phyloP scores from a whole-genome alignment of 768 basidiomycete genomes.

The Wakefieldia striispora region DNA sequence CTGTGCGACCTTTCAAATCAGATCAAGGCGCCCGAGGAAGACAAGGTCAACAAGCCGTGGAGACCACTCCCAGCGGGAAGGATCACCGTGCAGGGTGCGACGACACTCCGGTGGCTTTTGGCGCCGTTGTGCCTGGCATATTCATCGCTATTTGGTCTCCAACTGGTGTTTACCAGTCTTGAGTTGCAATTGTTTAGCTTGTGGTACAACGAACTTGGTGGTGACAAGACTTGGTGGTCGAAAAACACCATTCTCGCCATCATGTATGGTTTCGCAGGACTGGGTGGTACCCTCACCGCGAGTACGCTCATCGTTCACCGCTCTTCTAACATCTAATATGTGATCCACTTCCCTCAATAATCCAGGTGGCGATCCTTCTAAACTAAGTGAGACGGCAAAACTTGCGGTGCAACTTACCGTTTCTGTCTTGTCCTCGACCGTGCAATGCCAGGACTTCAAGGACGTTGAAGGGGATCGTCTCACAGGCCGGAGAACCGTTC shows the following conservation, averaged over 20 bases:
- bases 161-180: constrained; percentile 33
- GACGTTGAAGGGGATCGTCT: too few species aligned
- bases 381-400: too few species aligned
- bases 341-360: too few species aligned
- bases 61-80: constrained; percentile 45
- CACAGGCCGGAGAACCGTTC: too few species aligned
- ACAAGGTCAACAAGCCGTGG: constrained; percentile 43
- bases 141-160: constrained; percentile 33
- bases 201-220: constrained; percentile 40
- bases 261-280: constrained; percentile 37
- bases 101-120: constrained; percentile 36
- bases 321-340: neutral
- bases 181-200: constrained; percentile 32
- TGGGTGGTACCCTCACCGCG: constrained; percentile 40
- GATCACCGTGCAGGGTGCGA: constrained; percentile 34
- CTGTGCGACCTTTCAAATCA: constrained; percentile 46
- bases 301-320: constrained; percentile 24
- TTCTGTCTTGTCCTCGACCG: too few species aligned
- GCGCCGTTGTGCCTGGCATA: constrained; percentile 34
- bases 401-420: too few species aligned
- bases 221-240: constrained; percentile 36
- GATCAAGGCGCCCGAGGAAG: constrained; percentile 40
- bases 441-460: too few species aligned
- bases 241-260: constrained; percentile 39
- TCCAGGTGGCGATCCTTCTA: too few species aligned